Evolutionary conservation across 1,139 yeast species (phyloP).

Genomic region (Magnusiomyces starmeri): DNA sequence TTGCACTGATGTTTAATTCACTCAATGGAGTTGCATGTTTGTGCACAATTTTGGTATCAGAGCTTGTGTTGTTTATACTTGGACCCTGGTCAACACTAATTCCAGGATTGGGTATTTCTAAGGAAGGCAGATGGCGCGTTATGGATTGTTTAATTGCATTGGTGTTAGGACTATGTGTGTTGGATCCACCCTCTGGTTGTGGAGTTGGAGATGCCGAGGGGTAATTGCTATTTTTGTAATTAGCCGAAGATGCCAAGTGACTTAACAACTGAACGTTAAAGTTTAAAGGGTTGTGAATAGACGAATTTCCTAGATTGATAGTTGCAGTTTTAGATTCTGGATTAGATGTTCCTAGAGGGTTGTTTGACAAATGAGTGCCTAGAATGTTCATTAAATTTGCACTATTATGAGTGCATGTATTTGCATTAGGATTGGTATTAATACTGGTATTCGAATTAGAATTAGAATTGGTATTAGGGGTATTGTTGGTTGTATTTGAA

Average conservation of each 20-base stretch:
- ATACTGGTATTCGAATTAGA: neutral
- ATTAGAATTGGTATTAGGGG: neutral
- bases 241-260: neutral
- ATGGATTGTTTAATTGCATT: neutral
- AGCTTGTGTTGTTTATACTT: too few relatives aligned
- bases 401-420: neutral
- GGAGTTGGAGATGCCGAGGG: neutral
- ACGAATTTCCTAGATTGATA: neutral
- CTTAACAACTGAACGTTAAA: constrained; percentile 4
- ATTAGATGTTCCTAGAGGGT: too few relatives aligned
- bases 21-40: too few relatives aligned
- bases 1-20: too few relatives aligned
- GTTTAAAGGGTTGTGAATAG: constrained; percentile 1
- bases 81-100: too few relatives aligned
- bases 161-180: neutral
- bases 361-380: too few relatives aligned
- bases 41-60: neutral
- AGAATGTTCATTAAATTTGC: too few relatives aligned
- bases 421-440: neutral
- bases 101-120: neutral
- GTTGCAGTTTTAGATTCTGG: neutral
- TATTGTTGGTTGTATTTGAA: neutral
- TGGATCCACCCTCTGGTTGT: too few relatives aligned
- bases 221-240: neutral
- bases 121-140: neutral